Evolutionary conservation across 192 early-diverging fungal genomes (phyloP).

Genomic region (Coemansia sp.): DNA sequence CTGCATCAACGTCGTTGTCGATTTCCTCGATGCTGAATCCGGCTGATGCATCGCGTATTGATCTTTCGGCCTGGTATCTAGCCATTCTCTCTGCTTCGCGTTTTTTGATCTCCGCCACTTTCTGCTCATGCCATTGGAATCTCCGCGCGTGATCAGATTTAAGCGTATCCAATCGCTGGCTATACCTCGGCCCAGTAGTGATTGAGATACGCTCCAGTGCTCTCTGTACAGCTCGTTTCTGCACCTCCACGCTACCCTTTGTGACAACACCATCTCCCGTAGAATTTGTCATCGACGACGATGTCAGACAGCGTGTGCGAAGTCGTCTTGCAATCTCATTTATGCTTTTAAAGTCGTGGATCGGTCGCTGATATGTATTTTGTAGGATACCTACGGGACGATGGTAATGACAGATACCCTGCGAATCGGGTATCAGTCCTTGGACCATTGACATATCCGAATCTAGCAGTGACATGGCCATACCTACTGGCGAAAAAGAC

Average conservation of each 20-base stretch:
- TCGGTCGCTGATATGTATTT: neutral
- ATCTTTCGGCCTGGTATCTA: neutral
- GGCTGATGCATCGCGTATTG: neutral
- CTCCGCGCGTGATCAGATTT: conserved; percentile 1
- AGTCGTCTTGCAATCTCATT: conserved; percentile 6
- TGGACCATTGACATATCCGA: conserved; percentile 14
- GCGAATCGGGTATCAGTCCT: conserved; percentile 24
- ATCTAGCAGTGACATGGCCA: conserved; percentile 19
- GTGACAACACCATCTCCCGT: neutral
- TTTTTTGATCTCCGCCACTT: neutral
- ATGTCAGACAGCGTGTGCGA: neutral
- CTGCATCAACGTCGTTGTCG: neutral
- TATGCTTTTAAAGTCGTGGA: conserved; percentile 5
- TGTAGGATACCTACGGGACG: conserved; percentile 14
- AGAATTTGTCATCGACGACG: neutral
- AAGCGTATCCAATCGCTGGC: neutral
- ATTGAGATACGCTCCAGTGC: neutral
- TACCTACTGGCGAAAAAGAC: conserved; percentile 30
- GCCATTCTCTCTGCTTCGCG: neutral
- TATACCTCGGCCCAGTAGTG: neutral
- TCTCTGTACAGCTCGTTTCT: conserved; percentile 6
- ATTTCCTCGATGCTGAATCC: conserved; percentile 8
- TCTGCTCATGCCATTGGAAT: conserved; percentile 6
- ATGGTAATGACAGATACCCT: conserved; percentile 44
- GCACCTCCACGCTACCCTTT: neutral